Base-by-base conservation (phyloP, 1,284 basidiomycete species). In the Ustilago esculenta region DNA sequence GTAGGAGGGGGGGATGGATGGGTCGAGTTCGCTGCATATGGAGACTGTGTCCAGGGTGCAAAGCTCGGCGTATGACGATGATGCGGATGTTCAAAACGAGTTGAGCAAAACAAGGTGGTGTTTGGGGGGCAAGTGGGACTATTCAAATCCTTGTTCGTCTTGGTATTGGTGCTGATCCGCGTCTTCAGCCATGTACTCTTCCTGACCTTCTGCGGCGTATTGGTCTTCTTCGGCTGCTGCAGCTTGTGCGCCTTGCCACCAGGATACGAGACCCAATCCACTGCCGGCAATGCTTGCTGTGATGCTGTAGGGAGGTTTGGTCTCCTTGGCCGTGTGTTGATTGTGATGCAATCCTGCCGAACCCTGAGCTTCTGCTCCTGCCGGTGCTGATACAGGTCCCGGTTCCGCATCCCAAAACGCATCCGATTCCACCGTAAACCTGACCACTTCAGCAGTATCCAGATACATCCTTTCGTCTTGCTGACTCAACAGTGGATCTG, bases 321-420 rank as follows among this genome's bases (percentile, higher is more conserved):
- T 45, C 27, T 70, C 61, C 20, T 59, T 72, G 3, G 41, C 48
- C 20, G 55, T 55, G 33, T 63, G 65, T 15, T 63, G 50, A 29
- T 58, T 58, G 29, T 63, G 58, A 49, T 61, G 55, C 18, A 41
- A 20, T 7, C 32, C 20, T 24, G 35, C 39, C 25, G 40, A 21
- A 18, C 48, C 35, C 25, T 60, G 55, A 40, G 57, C 45, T 55
- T 45, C 33, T 4, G 47, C 48, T 20, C 20, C 18, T 18, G 29
- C 29, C 18, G 64, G 53, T 18, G 71, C 68, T 11, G 57, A 54
- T 0, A 77, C 77, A 1, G 92, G 92, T 2, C 92, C 91, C 0
- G 94, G 94, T 75, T 94, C 91, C 68, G 92, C 88, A 75, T 97
- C 94, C 79, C 89, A 90, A 82, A 95, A 97, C 71, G 91, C 89